Evolutionary conservation across 495 filamentous ascomycete genomes (phyloP), one percentile per base, ranked within the genome.

Genomic region (Neurospora cerealis): DNA sequence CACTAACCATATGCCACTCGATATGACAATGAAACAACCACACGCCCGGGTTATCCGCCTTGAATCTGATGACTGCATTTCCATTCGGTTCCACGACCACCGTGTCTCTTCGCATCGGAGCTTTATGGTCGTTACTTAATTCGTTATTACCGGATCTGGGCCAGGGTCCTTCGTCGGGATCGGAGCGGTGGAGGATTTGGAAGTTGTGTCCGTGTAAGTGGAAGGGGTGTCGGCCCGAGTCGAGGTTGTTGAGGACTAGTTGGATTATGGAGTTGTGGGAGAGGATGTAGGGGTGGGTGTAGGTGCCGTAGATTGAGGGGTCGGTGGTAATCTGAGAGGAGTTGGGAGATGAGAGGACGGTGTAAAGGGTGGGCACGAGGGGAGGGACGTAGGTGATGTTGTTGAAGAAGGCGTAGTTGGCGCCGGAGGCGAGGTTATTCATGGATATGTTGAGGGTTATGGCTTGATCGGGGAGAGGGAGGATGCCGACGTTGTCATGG

Each of bases 131-230:
- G 41, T 87, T 86, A 11, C 77, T 80, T 9, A 83, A 82, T 17
- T 80, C 78, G 9, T 81, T 70, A 21, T 81, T 70, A 21, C 86
- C 86, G 9, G 87, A 79, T 7, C 81, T 79, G 41, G 81, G 80
- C 62, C 83, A 88, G 2, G 77, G 79, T 15, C 85, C 86, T 3
- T 80, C 83, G 9, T 85, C 80, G 46, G 83, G 79, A 0, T 75
- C 83, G 6, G 85, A 85, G 40, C 86, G 84, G 70, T 81, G 80
- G 21, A 87, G 73, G 4, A 90, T 84, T 78, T 96, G 93, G 84
- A 95, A 96, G 73, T 87, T 82, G 81, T 96, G 94, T 17, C 93
- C 94, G 86, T 97, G 93, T 3, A 96, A 84, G 84, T 97, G 93
- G 87, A 96, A 96, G 0, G 94, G 94, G 79, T 97, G 93, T 11